Base-by-base conservation (phyloP, 345 rosid genomes). In the Lepidium didymum region DNA sequence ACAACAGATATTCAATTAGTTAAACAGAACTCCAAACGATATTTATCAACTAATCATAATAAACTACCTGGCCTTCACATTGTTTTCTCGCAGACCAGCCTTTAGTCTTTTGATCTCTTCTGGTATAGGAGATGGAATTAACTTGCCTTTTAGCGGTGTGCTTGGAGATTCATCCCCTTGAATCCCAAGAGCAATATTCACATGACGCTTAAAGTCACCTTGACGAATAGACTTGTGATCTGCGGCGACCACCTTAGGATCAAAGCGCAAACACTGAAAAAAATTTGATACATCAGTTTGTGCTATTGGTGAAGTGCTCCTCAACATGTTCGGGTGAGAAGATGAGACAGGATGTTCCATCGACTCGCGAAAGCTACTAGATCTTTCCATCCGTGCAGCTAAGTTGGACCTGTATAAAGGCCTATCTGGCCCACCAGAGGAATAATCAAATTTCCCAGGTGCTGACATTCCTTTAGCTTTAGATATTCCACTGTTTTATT, bases 401-500 rank as follows among this genome's bases (percentile, higher is more conserved):
- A 82, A 66, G 85, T 82, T 84, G 82, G 97, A 81, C 84, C 96
- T 95, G 81, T 88, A 90, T 56, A 77, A 51, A 52, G 87, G 84
- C 83, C 91, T 89, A 78, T 91, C 96, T 14, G 86, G 88, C 73
- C 92, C 87, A 79, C 84, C 84, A 77, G 96, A 87, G 76, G 97
- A 81, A 78, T 73, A 78, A 75, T 88, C 99, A 63, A 86, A 86
- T 84, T 87, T 90, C 80, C 91, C 88, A 73, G 97, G 83, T 74
- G 85, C 85, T 56, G 96, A 86, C 92, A 86, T 86, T 74, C 81
- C 80, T 84, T 81, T 78, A 80, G 75, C 73, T 77, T 81, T 55
- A 69, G 74, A 57, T 64, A 84, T 78, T 77, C 79, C 78, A 70
- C 80, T 73, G 69, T 72, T 64, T 83, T 67, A 59, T 36, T 46